Evolutionary conservation across 352 stramenopile species (phyloP), one percentile per base, ranked within the genome.

Genomic region (Pilasporangium apinafurcum): DNA sequence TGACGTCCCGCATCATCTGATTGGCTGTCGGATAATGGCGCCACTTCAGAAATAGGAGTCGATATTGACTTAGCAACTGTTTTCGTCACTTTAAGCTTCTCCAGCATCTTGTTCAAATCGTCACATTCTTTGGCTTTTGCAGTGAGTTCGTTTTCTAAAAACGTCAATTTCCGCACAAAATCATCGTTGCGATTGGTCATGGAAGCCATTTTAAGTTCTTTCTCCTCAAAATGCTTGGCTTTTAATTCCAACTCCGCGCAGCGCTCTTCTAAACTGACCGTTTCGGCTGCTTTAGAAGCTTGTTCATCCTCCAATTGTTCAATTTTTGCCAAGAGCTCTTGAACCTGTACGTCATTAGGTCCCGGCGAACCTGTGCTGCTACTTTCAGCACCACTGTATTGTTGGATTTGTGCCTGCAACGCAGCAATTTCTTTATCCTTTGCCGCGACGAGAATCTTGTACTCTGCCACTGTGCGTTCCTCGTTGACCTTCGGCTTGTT

Each of bases 401-500:
- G 53, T 7, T 54, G 39, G 3, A 83, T 47, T 22, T 77, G 56
- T 2, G 44, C 41, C 29, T 76, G 60, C 7, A 87, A 39, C 1
- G 53, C 36, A 7, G 57, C 59, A 42, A 87, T 82, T 13, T 64
- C 54, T 36, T 74, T 68, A 26, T 87, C 71, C 30, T 82, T 82
- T 33, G 75, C 64, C 8, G 63, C 36, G 5, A 87, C 44, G 12
- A 87, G 58, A 33, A 79, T 41, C 50, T 87, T 87, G 56, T 69
- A 87, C 43, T 85, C 69, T 8, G 66, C 69, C 16, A 87, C 74
- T 0, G 71, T 96, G 90, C 48, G 92, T 82, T 83, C 98, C 90
- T 88, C 68, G 41, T 88, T 92, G 12, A 88, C 64, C 51, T 79
- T 81, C 0, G 78, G 68, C 29, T 83, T 89, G 50, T 92, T 84